phyloP scores from a whole-genome alignment of 176 grass and related monocot genomes.

The Secale cereale region DNA sequence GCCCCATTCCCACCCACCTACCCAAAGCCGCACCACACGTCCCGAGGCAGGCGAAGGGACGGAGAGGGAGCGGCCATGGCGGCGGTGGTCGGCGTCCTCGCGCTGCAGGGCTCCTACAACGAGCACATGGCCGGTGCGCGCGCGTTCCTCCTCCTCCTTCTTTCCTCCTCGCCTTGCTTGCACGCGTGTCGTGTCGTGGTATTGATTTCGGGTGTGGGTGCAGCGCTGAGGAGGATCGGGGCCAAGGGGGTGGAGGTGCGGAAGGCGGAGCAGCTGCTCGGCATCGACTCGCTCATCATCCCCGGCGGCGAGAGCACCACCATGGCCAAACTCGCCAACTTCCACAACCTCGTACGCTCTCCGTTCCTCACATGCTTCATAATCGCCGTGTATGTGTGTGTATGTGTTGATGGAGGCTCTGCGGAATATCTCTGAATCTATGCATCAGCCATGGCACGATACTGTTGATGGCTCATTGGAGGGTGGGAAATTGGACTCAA shows the following conservation, averaged over 20 bases:
- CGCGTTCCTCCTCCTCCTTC: not conserved
- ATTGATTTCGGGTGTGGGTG: not conserved
- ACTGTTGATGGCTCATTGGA: not conserved
- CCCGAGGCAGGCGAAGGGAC: not conserved
- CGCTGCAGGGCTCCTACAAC: conserved; percentile 98
- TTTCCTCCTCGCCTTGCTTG: not conserved
- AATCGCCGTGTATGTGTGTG: too few relatives aligned
- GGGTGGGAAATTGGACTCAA: too few relatives aligned
- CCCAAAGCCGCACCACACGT: not conserved
- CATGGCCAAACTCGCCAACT: conserved; percentile 94
- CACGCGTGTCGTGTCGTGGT: not conserved
- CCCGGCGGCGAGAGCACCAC: conserved; percentile 98
- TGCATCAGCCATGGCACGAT: not conserved
- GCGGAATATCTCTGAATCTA: not conserved
- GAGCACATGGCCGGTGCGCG: conserved; percentile 79
- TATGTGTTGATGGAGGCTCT: not conserved
- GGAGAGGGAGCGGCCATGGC: conserved; percentile 8
- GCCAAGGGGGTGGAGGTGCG: conserved; percentile 76
- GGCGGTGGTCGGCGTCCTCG: conserved; percentile 88
- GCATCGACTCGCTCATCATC: conserved; percentile 81
- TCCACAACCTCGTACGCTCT: conserved; percentile 68
- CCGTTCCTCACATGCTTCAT: too few relatives aligned
- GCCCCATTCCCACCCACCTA: not conserved
- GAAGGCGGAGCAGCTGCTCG: conserved; percentile 70
- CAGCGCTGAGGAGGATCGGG: conserved; percentile 89